Percentiles rank a stretch among this genome's conserved stretches.
phyloP scores from a whole-genome alignment of 2,329 filamentous ascomycete species.

The Pseudogymnoascus sp. region DNA sequence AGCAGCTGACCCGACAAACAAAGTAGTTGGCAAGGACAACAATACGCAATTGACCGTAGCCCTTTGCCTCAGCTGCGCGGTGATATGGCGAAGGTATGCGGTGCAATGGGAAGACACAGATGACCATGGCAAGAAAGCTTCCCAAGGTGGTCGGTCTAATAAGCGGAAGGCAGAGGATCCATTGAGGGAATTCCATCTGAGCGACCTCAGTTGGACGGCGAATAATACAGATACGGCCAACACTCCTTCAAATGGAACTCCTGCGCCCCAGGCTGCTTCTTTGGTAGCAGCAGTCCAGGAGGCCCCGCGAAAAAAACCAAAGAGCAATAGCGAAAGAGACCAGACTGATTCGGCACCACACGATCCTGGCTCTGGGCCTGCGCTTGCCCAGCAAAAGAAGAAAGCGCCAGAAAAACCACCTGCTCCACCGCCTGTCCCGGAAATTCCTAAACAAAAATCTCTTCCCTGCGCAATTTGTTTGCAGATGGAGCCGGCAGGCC shows the following conservation, averaged over 20 bases:
- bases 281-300: conserved; percentile 35
- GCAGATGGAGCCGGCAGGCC: conserved; percentile 61
- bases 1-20: conserved; percentile 54
- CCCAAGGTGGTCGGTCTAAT: conserved; percentile 72
- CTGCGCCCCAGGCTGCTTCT: conserved; percentile 20
- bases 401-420: conserved; percentile 48
- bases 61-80: conserved; percentile 81
- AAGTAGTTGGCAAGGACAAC: conserved; percentile 65
- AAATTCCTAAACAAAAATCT: conserved; percentile 18
- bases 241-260: conserved; percentile 21
- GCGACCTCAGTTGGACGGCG: conserved; percentile 51
- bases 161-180: conserved; percentile 91
- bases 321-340: conserved; percentile 46
- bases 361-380: conserved; percentile 32
- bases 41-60: conserved; percentile 67
- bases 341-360: conserved; percentile 37
- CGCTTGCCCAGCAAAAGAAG: conserved; percentile 37
- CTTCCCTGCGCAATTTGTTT: conserved; percentile 77
- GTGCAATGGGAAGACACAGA: conserved; percentile 94
- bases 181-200: conserved; percentile 46
- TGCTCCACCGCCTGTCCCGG: neutral
- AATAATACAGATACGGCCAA: conserved; percentile 20
- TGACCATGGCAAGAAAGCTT: conserved; percentile 81
- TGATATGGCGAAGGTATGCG: conserved; percentile 91
- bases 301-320: conserved; percentile 60